Percentiles rank a stretch among this genome's conserved stretches.
Conservation (phyloP, 108 stramenopile species). For the Fistulifera pelliculosa region DNA sequence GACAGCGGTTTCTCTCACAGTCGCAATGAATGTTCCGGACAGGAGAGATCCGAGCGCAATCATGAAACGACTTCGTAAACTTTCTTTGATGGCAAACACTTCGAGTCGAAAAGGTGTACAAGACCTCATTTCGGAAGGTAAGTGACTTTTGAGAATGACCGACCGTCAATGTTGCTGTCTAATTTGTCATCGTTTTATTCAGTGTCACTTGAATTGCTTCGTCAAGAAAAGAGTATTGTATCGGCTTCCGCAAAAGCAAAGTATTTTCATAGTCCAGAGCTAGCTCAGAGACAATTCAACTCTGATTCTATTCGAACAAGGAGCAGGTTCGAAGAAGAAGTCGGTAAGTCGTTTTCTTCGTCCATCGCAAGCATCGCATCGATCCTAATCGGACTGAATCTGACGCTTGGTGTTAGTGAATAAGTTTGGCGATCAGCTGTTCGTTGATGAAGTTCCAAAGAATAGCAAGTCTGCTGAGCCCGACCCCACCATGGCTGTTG, state of each 20-base stretch:
- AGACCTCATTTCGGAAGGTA: conserved; percentile 29
- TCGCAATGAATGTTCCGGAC: conserved; percentile 47
- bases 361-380: background rate
- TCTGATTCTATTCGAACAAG: conserved; percentile 32
- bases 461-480: conserved; percentile 14
- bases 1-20: conserved; percentile 39
- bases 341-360: conserved; percentile 15
- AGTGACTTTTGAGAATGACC: background rate
- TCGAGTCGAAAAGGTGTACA: conserved; percentile 54
- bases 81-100: conserved; percentile 31
- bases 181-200: conserved; percentile 6
- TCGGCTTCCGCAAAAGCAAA: conserved; percentile 30
- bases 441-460: too few species aligned
- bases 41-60: conserved; percentile 38
- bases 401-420: conserved; percentile 7
- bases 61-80: conserved; percentile 21
- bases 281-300: conserved; percentile 46
- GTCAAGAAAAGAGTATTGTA: conserved; percentile 41
- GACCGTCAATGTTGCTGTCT: background rate
- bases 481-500: conserved; percentile 43
- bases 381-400: too few species aligned
- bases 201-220: conserved; percentile 46
- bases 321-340: conserved; percentile 58
- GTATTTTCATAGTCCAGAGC: conserved; percentile 21
- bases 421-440: conserved; percentile 34